phyloP scores from a whole-genome alignment of 2,329 filamentous ascomycete species.

The Aspergillus sp. region DNA sequence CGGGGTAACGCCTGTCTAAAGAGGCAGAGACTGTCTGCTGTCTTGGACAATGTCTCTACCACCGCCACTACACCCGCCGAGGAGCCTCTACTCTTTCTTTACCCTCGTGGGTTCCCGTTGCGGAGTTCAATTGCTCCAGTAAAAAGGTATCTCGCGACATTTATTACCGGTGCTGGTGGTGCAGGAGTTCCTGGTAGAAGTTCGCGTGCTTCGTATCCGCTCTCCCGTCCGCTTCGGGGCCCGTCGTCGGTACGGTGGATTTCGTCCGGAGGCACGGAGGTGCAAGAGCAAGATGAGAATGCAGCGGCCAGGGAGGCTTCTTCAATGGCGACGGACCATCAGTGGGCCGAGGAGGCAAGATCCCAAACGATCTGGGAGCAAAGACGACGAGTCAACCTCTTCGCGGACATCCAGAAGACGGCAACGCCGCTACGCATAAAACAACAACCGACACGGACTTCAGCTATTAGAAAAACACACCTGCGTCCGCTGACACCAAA shows the following conservation, averaged over 20 bases:
- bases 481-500: background rate
- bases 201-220: background rate
- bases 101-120: constrained; percentile 34
- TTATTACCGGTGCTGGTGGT: constrained; percentile 3
- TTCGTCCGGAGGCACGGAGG: no score
- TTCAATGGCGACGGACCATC: background rate
- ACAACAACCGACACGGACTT: background rate
- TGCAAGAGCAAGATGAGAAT: no score
- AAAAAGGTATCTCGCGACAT: background rate
- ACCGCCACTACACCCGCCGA: constrained; percentile 18
- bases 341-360: no score
- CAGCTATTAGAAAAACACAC: background rate
- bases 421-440: no score
- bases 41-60: constrained; percentile 29
- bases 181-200: background rate
- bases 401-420: constrained; percentile 5
- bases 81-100: constrained; percentile 40
- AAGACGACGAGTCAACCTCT: constrained; percentile 4
- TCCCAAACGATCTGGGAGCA: background rate
- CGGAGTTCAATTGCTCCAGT: constrained; percentile 14
- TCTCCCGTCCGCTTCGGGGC: no score
- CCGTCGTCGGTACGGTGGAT: no score
- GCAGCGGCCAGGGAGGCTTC: background rate
- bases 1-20: constrained; percentile 34
- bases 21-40: constrained; percentile 29